A percentile compares a stretch with the other conserved stretches of the same genome.
These are phyloP conservation scores for Wickerhamomyces alni DNA, from an alignment of 805 yeast genomes.

Conservation along the genomic window DNA sequence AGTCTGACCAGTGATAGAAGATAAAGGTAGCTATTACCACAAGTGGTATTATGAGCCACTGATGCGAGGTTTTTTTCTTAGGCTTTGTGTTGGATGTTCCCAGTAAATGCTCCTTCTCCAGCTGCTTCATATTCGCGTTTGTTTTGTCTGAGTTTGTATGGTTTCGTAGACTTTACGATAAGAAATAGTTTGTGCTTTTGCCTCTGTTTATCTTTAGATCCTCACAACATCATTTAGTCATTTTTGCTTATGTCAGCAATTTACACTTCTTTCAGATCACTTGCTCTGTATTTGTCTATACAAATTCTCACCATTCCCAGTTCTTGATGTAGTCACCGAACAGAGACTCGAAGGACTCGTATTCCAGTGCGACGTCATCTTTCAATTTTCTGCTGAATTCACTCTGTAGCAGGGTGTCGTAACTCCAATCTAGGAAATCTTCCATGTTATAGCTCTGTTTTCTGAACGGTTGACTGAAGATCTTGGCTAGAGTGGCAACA, in stretches of 20 bases:
- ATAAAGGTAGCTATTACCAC: neutral
- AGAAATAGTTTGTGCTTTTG: too few relatives aligned
- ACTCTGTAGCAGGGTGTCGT: slow-evolving; percentile 54
- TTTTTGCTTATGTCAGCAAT: too few relatives aligned
- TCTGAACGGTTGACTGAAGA: slow-evolving; percentile 83
- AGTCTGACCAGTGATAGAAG: neutral
- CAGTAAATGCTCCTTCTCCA: too few relatives aligned
- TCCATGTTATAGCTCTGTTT: slow-evolving; percentile 86
- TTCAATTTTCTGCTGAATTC: slow-evolving; percentile 62
- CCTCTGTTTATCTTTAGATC: too few relatives aligned
- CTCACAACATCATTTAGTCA: too few relatives aligned
- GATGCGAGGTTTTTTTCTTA: neutral
- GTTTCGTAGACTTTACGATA: too few relatives aligned
- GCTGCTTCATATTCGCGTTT: too few relatives aligned
- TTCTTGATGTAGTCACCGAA: slow-evolving; percentile 21
- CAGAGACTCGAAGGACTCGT: slow-evolving; percentile 34
- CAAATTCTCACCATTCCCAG: slow-evolving; percentile 20
- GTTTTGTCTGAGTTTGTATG: too few relatives aligned
- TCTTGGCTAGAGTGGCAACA: slow-evolving; percentile 84
- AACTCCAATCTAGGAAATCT: slow-evolving; percentile 91
- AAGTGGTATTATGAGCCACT: neutral
- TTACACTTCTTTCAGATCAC: too few relatives aligned
- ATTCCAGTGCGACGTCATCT: slow-evolving; percentile 74
- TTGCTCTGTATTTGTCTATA: neutral
- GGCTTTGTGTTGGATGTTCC: too few relatives aligned